A percentile compares a stretch with the other conserved stretches of the same genome.
Conservation (phyloP, 2,329 filamentous ascomycete species). For the Colletotrichum sp. region DNA sequence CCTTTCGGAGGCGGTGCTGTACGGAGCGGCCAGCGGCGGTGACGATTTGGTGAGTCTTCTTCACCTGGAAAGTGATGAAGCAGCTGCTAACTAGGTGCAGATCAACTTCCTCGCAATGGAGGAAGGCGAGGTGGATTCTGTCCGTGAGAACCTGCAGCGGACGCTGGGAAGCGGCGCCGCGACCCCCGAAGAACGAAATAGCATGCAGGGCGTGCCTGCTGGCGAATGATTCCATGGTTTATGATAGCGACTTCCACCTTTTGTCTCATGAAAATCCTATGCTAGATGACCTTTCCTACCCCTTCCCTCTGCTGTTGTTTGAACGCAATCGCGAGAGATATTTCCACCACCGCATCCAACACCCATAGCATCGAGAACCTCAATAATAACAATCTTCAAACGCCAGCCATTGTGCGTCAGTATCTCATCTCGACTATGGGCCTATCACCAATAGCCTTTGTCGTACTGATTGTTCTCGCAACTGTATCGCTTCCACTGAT, state of each 20-base stretch:
- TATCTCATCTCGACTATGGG: constrained; percentile 4
- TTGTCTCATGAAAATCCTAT: constrained; percentile 8
- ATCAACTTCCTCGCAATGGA: constrained; percentile 73
- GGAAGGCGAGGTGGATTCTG: constrained; percentile 59
- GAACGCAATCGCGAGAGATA: not conserved
- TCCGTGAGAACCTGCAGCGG: constrained; percentile 64
- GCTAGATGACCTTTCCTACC: not conserved
- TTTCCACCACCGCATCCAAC: not conserved
- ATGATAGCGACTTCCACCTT: constrained; percentile 12
- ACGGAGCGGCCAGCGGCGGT: constrained; percentile 64
- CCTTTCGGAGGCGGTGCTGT: constrained; percentile 80
- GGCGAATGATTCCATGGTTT: constrained; percentile 5
- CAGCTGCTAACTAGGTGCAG: constrained; percentile 37
- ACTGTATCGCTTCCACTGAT: not conserved
- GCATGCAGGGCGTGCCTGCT: constrained; percentile 13
- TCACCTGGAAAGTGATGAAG: not conserved
- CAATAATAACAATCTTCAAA: constrained; percentile 5
- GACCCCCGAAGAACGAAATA: constrained; percentile 24
- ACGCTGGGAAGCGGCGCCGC: constrained; percentile 42
- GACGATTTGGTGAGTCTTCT: constrained; percentile 21
- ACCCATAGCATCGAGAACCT: not conserved
- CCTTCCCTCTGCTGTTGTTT: not conserved
- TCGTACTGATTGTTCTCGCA: constrained; percentile 7
- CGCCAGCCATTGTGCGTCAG: not conserved
- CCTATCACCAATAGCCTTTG: not conserved